A percentile compares a stretch with the other conserved stretches of the same genome.
These are phyloP conservation scores for Cokeromyces recurvatus DNA, from an alignment of 371 early-diverging fungal genomes.

Conservation along the genomic window DNA sequence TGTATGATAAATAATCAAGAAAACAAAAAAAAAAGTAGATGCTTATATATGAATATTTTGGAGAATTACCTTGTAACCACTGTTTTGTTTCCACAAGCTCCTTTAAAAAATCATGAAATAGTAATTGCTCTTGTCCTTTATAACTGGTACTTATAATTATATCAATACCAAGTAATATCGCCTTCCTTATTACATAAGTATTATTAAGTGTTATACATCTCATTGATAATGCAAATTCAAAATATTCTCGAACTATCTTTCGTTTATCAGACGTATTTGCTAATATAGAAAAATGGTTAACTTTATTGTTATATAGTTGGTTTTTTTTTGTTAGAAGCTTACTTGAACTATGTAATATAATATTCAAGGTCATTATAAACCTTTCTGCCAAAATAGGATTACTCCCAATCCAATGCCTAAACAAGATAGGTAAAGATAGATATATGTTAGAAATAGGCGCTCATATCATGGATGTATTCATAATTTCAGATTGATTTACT, in stretches of 20 bases:
- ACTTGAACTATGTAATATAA: constrained; percentile 44
- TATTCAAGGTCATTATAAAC: constrained; percentile 40
- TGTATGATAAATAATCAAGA: too few species aligned
- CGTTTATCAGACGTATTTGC: constrained; percentile 40
- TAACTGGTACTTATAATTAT: constrained; percentile 31
- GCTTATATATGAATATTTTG: too few species aligned
- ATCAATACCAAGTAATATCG: constrained; percentile 33
- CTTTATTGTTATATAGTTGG: too few species aligned
- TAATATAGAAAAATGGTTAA: too few species aligned
- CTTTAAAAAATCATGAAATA: constrained; percentile 26
- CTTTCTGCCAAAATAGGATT: constrained; percentile 28
- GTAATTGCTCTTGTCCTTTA: constrained; percentile 22
- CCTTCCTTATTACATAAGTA: constrained; percentile 20
- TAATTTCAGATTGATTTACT: constrained; percentile 14
- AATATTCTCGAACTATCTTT: constrained; percentile 39
- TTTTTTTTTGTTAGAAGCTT: constrained; percentile 11
- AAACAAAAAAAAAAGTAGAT: too few species aligned
- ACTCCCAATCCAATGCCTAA: constrained; percentile 33
- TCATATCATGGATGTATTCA: too few species aligned
- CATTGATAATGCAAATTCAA: constrained; percentile 39
- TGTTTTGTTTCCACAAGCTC: constrained; percentile 28
- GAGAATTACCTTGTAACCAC: constrained; percentile 44
- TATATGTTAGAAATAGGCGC: too few species aligned
- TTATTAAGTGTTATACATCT: constrained; percentile 21
- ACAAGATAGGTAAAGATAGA: neutral